Conservation (phyloP, 2,329 filamentous ascomycete species). For the Colletotrichum cuscutae region DNA sequence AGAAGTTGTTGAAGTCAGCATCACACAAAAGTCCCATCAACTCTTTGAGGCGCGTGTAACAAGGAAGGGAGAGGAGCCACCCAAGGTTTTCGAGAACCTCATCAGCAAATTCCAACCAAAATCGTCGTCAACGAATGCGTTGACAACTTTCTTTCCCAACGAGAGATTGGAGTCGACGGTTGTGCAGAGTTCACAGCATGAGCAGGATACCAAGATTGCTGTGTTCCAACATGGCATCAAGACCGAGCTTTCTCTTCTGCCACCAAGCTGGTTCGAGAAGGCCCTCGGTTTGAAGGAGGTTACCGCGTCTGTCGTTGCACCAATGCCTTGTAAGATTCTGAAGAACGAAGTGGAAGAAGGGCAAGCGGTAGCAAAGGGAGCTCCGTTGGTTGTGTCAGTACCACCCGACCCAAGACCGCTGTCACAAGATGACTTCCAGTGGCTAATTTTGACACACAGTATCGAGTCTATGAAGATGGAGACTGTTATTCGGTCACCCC, state of each 20-base stretch:
- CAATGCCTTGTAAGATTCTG: slow-evolving; percentile 97
- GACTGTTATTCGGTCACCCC: slow-evolving; percentile 82
- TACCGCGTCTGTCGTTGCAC: slow-evolving; percentile 85
- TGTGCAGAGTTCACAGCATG: slow-evolving; percentile 63
- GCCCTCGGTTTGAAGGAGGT: slow-evolving; percentile 85
- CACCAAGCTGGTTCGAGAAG: slow-evolving; percentile 86
- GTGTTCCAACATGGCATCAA: slow-evolving; percentile 79
- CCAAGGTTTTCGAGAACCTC: slow-evolving; percentile 56
- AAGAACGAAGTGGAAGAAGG: slow-evolving; percentile 89
- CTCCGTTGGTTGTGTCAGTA: slow-evolving; percentile 83
- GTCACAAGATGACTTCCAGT: neutral
- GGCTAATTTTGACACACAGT: slow-evolving; percentile 49
- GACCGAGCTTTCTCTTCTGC: slow-evolving; percentile 66
- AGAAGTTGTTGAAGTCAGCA: slow-evolving; percentile 65
- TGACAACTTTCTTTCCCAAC: slow-evolving; percentile 84
- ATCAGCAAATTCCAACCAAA: slow-evolving; percentile 49
- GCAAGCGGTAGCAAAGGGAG: slow-evolving; percentile 83
- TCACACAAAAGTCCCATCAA: slow-evolving; percentile 59
- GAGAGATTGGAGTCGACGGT: slow-evolving; percentile 84
- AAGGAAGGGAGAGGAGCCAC: slow-evolving; percentile 51
- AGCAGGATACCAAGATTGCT: slow-evolving; percentile 71
- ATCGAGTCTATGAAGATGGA: slow-evolving; percentile 95
- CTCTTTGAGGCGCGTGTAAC: slow-evolving; percentile 59
- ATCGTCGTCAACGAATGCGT: slow-evolving; percentile 42
- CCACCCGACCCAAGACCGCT: neutral